Evolutionary conservation across 1,284 basidiomycete genomes (phyloP), one percentile per base, ranked within the genome.

Genomic region (Sporisorium graminicola): DNA sequence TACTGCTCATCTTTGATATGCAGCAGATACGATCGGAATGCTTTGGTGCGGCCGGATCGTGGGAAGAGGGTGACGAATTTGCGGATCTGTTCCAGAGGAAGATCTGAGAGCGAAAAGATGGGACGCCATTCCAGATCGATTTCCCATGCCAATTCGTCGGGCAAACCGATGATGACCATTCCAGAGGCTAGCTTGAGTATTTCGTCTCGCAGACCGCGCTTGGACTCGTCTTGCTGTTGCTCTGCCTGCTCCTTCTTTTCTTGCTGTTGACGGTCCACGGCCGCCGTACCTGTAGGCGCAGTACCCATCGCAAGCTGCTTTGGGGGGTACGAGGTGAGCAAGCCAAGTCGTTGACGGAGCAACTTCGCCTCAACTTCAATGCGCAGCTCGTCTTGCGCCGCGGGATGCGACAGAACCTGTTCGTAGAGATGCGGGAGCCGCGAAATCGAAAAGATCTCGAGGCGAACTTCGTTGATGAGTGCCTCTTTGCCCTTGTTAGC

Each of bases 71-170:
- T 83, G 33, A 91, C 88, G 84, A 90, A 95, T 74, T 90, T 89
- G 64, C 89, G 89, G 14, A 98, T 85, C 47, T 90, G 80, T 5
- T 87, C 84, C 26, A 89, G 86, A 65, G 91, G 91, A 82, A 94
- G 93, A 35, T 88, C 90, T 82, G 88, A 91, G 13, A 94, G 88
- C 9, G 88, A 88, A n/a, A 89, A 89, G 49, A 88, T 88, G 81
- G 98, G 91, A 53, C 88, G 90, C 78, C 91, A 90, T 80, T 98
- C 94, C 44, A 98, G 87, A 71, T 89, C 90, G 20, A 93, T 86
- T 35, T 87, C 88, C 94, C 94, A 97, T 0, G 93, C 93, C 16
- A 91, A 78, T 74, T 92, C 90, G 78, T 95, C 91, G 0, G 90
- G 89, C n/a, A 94, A 88, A 31, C 88, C 87, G 31, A 97, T 87